These are phyloP conservation scores for Xylariaceae sp. DNA, from an alignment of 2,329 filamentous ascomycete species.

Conservation along the genomic window DNA sequence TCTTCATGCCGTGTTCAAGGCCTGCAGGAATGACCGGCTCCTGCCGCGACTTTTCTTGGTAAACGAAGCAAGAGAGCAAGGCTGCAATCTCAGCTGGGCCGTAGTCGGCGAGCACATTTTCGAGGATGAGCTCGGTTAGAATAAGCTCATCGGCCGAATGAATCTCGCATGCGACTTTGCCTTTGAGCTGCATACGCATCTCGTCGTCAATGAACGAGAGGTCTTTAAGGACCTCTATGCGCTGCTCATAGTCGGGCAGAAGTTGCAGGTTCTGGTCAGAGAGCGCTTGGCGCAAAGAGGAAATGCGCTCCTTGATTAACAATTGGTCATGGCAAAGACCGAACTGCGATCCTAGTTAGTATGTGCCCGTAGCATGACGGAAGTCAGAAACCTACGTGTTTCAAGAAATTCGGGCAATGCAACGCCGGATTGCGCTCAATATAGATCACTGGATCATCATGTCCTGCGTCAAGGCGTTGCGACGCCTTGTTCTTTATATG, in stretches of 20 bases:
- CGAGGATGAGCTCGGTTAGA: slow-evolving; percentile 89
- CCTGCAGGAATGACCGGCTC: slow-evolving; percentile 75
- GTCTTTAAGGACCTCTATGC: slow-evolving; percentile 85
- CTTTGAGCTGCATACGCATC: slow-evolving; percentile 87
- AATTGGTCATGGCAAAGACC: slow-evolving; percentile 96
- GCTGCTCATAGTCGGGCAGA: slow-evolving; percentile 93
- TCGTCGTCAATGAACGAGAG: slow-evolving; percentile 86
- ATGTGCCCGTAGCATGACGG: background rate
- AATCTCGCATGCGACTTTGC: slow-evolving; percentile 97
- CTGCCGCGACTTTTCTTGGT: slow-evolving; percentile 89
- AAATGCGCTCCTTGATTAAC: slow-evolving; percentile 91
- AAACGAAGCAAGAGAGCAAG: slow-evolving; percentile 88
- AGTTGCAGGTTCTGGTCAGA: slow-evolving; percentile 96
- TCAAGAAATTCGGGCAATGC: slow-evolving; percentile 71
- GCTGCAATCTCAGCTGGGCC: slow-evolving; percentile 96
- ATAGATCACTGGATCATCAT: slow-evolving; percentile 56
- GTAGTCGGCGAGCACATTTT: slow-evolving; percentile 92
- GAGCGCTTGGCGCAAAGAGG: slow-evolving; percentile 77
- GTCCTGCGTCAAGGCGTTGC: slow-evolving; percentile 71
- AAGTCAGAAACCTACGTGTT: slow-evolving; percentile 63
- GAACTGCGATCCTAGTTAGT: slow-evolving; percentile 51
- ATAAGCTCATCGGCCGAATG: slow-evolving; percentile 96
- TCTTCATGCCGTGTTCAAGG: slow-evolving; percentile 75
- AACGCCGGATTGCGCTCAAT: slow-evolving; percentile 63
- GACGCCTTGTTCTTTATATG: slow-evolving; percentile 78